Evolutionary conservation across 2,329 filamentous ascomycete genomes (phyloP), one percentile per base, ranked within the genome.

Genomic region (Paecilomyces fulvus): DNA sequence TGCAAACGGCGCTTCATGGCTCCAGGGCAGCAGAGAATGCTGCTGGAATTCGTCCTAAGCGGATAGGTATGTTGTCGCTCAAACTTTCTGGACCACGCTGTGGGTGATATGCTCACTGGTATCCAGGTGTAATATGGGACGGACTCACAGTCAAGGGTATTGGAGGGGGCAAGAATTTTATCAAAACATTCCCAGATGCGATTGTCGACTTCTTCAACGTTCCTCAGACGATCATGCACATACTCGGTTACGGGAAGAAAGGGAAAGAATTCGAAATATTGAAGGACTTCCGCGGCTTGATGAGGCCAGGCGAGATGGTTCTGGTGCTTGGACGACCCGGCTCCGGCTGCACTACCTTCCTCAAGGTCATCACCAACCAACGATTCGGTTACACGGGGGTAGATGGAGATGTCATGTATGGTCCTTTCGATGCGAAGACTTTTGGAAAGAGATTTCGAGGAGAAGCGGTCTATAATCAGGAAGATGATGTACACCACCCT

Each of bases 1-100:
- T 96, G 37, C 89, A 95, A 70, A 73, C 78, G 8, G 85, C 86
- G 3, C 76, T 95, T 58, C 83, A 88, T 49, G 89, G 89, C 2
- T 85, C 85, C 55, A 80, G 87, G 56, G 82, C 80, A 50, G 86
- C 89, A 8, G 88, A 90, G 66, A 80, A 82, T 59, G 84, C 87
- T 59, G 88, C 88, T 5, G 90, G 90, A 0, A 95, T 95, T 71
- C 86, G 85, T 58, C 80, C 85, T 4, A 95, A 95, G 76, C 84
- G 87, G 63, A 87, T 91, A 58, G 88, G 76, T 75, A 54, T 12
- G 12, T 37, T 37, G 1, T 5, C 12, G 11, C 12, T 11, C 12
- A 10, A 6, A 37, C n/a, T 14, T 6, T 28, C 25, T 3, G 25
- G 4, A 5, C 25, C 5, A 28, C 11, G n/a, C 3, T 6, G 10